Conservation (phyloP, 768 basidiomycete genomes). For the Strobilomyces confusus region DNA sequence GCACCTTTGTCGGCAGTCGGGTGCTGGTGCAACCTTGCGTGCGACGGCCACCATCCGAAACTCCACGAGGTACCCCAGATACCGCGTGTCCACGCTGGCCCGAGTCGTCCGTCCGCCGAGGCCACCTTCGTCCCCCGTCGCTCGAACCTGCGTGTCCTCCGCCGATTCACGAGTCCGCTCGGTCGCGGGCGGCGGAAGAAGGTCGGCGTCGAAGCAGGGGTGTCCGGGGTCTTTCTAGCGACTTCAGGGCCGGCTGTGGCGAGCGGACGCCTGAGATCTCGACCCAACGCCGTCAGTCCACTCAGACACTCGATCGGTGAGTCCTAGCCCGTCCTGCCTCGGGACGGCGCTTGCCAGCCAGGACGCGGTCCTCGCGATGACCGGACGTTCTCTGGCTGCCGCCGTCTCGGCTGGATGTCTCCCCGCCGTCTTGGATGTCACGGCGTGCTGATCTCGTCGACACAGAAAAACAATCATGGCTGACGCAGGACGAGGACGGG, state of each 20-base stretch:
- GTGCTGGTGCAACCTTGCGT: slow-evolving; percentile 13
- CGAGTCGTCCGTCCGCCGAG: background rate
- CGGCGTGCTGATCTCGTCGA: slow-evolving; percentile 24
- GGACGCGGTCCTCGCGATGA: background rate
- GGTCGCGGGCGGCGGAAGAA: background rate
- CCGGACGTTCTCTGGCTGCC: background rate
- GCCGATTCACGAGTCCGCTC: background rate
- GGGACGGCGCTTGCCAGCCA: background rate
- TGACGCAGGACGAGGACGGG: slow-evolving; percentile 89
- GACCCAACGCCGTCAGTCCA: slow-evolving; percentile 16
- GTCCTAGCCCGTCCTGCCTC: slow-evolving; percentile 2
- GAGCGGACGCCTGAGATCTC: background rate
- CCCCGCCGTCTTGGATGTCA: slow-evolving; percentile 39
- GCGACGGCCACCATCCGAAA: background rate
- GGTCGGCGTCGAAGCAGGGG: slow-evolving; percentile 12
- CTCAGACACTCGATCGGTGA: slow-evolving; percentile 34
- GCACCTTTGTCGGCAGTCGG: slow-evolving; percentile 3
- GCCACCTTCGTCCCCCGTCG: background rate
- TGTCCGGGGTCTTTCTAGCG: slow-evolving; percentile 17
- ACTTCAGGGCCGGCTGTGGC: slow-evolving; percentile 30
- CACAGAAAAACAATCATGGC: slow-evolving; percentile 54
- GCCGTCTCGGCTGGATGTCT: slow-evolving; percentile 45
- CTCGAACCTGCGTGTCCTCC: background rate
- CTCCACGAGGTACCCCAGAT: slow-evolving; percentile 15
- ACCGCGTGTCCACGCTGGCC: slow-evolving; percentile 1